These are phyloP conservation scores for Lactifluus pinguis DNA, from an alignment of 768 basidiomycete species.

Conservation along the genomic window DNA sequence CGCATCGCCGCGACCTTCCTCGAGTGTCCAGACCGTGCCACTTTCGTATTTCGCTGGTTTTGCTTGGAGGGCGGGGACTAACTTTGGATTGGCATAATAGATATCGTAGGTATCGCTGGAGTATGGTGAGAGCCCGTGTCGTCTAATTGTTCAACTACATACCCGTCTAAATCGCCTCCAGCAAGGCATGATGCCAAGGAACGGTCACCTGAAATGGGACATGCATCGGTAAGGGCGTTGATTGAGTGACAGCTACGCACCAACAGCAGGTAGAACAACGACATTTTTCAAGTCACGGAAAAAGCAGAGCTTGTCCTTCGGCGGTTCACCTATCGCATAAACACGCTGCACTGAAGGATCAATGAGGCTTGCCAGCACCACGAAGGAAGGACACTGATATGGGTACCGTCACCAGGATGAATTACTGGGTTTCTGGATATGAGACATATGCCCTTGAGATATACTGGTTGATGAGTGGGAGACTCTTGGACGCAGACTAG, in stretches of 20 bases:
- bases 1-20: slow-evolving; percentile 30
- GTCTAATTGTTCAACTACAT: background rate
- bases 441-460: slow-evolving; percentile 2
- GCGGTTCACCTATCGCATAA: slow-evolving; percentile 25
- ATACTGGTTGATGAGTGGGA: background rate
- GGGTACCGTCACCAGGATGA: slow-evolving; percentile 28
- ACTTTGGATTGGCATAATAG: slow-evolving; percentile 38
- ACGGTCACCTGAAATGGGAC: slow-evolving; percentile 36
- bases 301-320: slow-evolving; percentile 16
- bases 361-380: background rate
- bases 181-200: slow-evolving; percentile 61
- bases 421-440: slow-evolving; percentile 27
- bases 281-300: slow-evolving; percentile 22
- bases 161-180: slow-evolving; percentile 78
- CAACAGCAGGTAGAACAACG: slow-evolving; percentile 21
- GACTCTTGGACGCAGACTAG: slow-evolving; percentile 14
- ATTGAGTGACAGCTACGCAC: background rate
- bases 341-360: slow-evolving; percentile 20
- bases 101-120: slow-evolving; percentile 59
- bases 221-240: background rate
- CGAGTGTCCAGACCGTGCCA: slow-evolving; percentile 19
- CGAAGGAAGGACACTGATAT: background rate
- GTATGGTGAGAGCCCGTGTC: background rate
- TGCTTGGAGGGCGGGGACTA: slow-evolving; percentile 45
- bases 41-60: slow-evolving; percentile 44